Base-by-base conservation (phyloP, 345 rosid genomes). In the Mangifera indica region DNA sequence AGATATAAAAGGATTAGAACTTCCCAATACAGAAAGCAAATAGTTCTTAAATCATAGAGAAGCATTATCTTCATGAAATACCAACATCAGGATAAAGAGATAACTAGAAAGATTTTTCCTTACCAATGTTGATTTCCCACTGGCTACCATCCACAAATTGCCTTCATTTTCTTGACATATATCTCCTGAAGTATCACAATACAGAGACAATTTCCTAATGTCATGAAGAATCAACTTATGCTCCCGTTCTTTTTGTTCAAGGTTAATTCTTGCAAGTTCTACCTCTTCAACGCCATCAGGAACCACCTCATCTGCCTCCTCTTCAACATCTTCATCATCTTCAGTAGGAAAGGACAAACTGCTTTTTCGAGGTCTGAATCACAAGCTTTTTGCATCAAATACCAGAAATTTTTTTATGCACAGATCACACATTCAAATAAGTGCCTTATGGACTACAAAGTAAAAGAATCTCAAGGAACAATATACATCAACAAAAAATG, bases 261-360 rank as follows among this genome's bases (percentile, higher is more conserved):
- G 93, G 84, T 85, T 77, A 62, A 95, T 77, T 83, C 85, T 89
- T 70, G 99, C 99, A 81, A 91, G 88, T 85, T 91, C 99, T 54
- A 95, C 98, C 82, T 95, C 99, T 82, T 91, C 92, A 73, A 89
- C 97, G 71, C 98, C 99, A 74, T 89, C 91, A 63, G 99, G 99
- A 79, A 92, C 99, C 76, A 95, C 88, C 77, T 88, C 99, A 77
- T 92, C 95, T 63, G 99, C 97, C 87, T 91, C 98, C 82, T 95
- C 99, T 77, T 87, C 98, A 76, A 95, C 86, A 83, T 92, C 98
- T 67, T 89, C 98, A 72, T 89, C 99, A 76, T 89, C 99, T 86
- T 95, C 99, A 67, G 87, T 81, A 58, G 92, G 94, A 83, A 78
- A 90, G 48, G 96, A 87, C 69, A 95, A 82, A 78, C 97, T 88